Conservation (phyloP, 371 early-diverging fungal genomes). For the Mortierella sp. region DNA sequence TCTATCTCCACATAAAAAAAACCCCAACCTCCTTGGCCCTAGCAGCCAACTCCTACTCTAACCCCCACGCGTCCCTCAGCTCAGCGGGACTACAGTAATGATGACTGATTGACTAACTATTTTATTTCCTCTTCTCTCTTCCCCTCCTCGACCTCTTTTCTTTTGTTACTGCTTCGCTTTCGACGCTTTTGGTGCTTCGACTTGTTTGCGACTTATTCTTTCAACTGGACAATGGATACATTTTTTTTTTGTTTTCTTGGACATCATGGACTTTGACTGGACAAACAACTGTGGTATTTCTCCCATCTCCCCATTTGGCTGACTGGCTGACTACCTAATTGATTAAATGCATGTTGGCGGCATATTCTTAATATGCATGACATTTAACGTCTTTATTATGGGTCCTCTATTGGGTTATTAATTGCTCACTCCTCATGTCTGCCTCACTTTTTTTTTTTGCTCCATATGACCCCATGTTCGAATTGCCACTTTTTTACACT, state of each 20-base stretch:
- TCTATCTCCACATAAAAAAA: not conserved
- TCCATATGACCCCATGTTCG: not conserved
- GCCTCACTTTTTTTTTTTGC: not conserved
- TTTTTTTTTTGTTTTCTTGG: not conserved
- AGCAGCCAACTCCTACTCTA: not conserved
- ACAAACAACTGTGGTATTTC: conserved; percentile 2
- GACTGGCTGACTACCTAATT: no score
- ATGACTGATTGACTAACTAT: not conserved
- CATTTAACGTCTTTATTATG: conserved; percentile 1
- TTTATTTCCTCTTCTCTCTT: not conserved
- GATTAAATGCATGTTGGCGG: not conserved
- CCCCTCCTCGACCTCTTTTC: not conserved
- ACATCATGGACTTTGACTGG: conserved; percentile 5
- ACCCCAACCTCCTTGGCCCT: not conserved
- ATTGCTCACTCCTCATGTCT: conserved; percentile 20
- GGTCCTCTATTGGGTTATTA: conserved; percentile 15
- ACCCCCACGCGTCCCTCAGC: not conserved
- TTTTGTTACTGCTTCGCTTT: no score
- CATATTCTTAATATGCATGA: not conserved
- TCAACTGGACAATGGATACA: not conserved
- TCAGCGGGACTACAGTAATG: not conserved
- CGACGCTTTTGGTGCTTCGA: no score
- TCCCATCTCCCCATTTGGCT: not conserved
- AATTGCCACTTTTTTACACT: not conserved
- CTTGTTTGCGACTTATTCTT: no score